phyloP scores from a whole-genome alignment of 1,284 basidiomycete genomes.

The Stereum hirsutum region DNA sequence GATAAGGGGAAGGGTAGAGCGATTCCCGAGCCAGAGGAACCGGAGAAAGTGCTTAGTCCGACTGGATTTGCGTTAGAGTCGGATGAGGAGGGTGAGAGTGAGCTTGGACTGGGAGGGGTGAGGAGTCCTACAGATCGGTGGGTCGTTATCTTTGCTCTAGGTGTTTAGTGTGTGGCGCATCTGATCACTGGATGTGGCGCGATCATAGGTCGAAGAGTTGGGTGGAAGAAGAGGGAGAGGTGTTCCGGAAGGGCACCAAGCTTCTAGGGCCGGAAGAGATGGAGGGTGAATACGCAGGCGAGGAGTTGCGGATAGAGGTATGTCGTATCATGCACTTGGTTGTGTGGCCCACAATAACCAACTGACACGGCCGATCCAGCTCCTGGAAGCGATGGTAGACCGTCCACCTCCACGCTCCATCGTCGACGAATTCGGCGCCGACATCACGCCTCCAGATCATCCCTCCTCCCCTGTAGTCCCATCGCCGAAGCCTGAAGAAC shows the following conservation, averaged over 20 bases:
- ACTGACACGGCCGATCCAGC: conserved; percentile 18
- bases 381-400: conserved; percentile 54
- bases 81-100: conserved; percentile 52
- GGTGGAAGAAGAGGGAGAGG: conserved; percentile 86
- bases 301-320: conserved; percentile 78
- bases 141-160: conserved; percentile 16
- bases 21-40: conserved; percentile 54
- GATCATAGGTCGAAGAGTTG: conserved; percentile 54
- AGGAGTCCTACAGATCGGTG: conserved; percentile 49
- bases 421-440: conserved; percentile 41
- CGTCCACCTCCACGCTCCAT: conserved; percentile 49
- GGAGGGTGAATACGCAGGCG: conserved; percentile 78
- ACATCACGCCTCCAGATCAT: conserved; percentile 15
- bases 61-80: conserved; percentile 42
- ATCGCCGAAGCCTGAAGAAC: conserved; percentile 18
- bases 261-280: conserved; percentile 78
- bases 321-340: conserved; percentile 15
- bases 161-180: background rate
- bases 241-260: conserved; percentile 82
- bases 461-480: no score
- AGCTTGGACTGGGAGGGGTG: conserved; percentile 27
- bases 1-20: conserved; percentile 73
- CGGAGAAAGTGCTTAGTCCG: conserved; percentile 63
- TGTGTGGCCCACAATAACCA: background rate
- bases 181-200: background rate